Evolutionary conservation across 345 rosid genomes (phyloP), one percentile per base, ranked within the genome.

Genomic region (Eucalyptus globulus): DNA sequence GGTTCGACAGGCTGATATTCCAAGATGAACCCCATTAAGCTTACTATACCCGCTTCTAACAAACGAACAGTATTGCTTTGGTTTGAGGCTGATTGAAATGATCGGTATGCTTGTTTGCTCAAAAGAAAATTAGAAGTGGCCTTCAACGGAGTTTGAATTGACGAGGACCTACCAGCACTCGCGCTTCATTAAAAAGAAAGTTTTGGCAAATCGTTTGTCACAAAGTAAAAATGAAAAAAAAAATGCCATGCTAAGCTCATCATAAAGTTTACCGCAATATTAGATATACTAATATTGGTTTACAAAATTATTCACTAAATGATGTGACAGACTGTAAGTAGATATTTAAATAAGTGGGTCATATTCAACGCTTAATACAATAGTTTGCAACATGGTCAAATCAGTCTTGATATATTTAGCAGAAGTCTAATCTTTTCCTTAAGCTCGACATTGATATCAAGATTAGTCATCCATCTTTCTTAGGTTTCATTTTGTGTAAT

Each of bases 261-360:
- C 43, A 17, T 67, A 56, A 31, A 16, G 22, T 67, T 67, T 31
- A 31, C 40, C 2, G 0, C 14, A 72, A 34, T 34, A 17, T 72
- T 22, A 17, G 34, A 34, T n/a, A n/a, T 17, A 69, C 3, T 72
- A 11, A 31, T 34, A 34, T 37, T 19, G 44, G 11, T 72, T 34
- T 34, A 34, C 81, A 34, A 34, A 72, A 34, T 10, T 72, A 3
- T 72, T 72, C 2, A 19, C 44, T 37, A 11, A 76, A 76, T 11
- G 13, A 37, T 21, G 14, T 21, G 9, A 3, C 3, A 10, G 0
- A 37, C 8, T 37, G 27, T 5, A 2, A 37, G 45, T 37, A 44
- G 15, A 76, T 37, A 76, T 11, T 72, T 37, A 76, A 37, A 76
- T 37, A 37, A 19, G 26, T 37, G 27, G 27, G 45, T 11, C 27